Conservation (phyloP, 2,329 filamentous ascomycete genomes). For the Xylariales sp. region DNA sequence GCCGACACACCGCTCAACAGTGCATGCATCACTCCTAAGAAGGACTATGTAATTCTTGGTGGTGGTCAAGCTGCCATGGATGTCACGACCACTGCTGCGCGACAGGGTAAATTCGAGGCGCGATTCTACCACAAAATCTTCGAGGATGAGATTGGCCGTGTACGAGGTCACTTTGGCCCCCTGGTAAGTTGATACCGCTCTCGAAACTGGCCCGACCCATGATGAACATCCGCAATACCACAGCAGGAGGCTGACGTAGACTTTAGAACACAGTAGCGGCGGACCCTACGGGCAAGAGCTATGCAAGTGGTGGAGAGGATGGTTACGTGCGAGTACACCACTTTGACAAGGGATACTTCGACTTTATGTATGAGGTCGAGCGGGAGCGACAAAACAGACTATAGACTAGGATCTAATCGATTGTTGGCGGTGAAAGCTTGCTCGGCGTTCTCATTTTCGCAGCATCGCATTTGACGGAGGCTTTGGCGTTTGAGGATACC, state of each 20-base stretch:
- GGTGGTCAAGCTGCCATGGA: constrained; percentile 99
- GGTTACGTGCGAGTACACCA: constrained; percentile 98
- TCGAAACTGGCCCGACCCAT: neutral
- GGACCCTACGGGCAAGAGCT: constrained; percentile 89
- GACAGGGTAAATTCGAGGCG: constrained; percentile 99
- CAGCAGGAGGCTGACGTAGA: constrained; percentile 20
- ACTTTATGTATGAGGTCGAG: constrained; percentile 99
- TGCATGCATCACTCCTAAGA: constrained; percentile 91
- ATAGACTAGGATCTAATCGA: constrained; percentile 42
- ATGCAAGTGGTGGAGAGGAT: constrained; percentile 96
- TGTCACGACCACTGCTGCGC: constrained; percentile 91
- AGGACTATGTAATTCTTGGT: constrained; percentile 97
- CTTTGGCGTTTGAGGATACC: constrained; percentile 46
- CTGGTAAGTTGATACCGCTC: constrained; percentile 59
- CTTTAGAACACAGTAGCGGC: constrained; percentile 87
- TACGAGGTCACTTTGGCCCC: constrained; percentile 95
- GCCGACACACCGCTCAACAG: constrained; percentile 97
- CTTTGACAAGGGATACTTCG: constrained; percentile 98
- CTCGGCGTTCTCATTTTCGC: constrained; percentile 44
- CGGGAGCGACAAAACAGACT: constrained; percentile 70
- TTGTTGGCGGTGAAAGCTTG: constrained; percentile 37
- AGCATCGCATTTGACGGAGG: constrained; percentile 48
- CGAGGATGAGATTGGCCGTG: constrained; percentile 97
- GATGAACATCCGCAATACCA: neutral
- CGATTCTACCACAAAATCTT: constrained; percentile 99